phyloP scores from a whole-genome alignment of 441 rosid genomes.

The Arabidopsis hybrid region DNA sequence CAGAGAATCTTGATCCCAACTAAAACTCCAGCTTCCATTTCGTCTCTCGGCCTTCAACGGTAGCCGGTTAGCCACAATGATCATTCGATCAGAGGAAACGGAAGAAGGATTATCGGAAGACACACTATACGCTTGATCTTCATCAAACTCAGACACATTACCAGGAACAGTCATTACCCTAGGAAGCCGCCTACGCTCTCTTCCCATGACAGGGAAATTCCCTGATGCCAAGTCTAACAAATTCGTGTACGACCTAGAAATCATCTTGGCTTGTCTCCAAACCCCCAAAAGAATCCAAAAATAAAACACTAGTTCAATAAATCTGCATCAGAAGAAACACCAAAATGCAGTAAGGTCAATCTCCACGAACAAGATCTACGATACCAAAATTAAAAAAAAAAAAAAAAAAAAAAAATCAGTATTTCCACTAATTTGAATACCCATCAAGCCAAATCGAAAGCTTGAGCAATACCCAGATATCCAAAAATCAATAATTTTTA shows the following conservation, averaged over 20 bases:
- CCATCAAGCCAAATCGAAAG: slow-evolving; percentile 32
- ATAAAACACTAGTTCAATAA: slow-evolving; percentile 22
- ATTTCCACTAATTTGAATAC: background rate
- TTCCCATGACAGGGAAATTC: slow-evolving; percentile 59
- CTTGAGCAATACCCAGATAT: slow-evolving; percentile 20
- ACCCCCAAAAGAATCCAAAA: background rate
- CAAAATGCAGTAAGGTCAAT: slow-evolving; percentile 9
- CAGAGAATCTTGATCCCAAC: slow-evolving; percentile 59
- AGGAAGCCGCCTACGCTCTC: slow-evolving; percentile 54
- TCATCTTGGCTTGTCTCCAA: slow-evolving; percentile 50
- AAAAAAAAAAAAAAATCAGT: background rate
- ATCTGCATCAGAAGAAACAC: slow-evolving; percentile 34
- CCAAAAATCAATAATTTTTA: slow-evolving; percentile 16
- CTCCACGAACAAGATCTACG: slow-evolving; percentile 36
- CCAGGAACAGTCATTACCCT: slow-evolving; percentile 56
- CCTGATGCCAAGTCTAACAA: slow-evolving; percentile 59
- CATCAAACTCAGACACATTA: slow-evolving; percentile 53
- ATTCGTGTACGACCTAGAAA: slow-evolving; percentile 61
- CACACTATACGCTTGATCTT: slow-evolving; percentile 55
- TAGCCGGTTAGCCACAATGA: slow-evolving; percentile 57
- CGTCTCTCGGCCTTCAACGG: slow-evolving; percentile 52
- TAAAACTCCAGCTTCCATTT: slow-evolving; percentile 56
- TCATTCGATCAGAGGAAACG: slow-evolving; percentile 54
- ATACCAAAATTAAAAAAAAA: too few relatives aligned
- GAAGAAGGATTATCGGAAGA: slow-evolving; percentile 62